Evolutionary conservation across 1,284 basidiomycete genomes (phyloP).

Genomic region (Ceratobasidium sp.): DNA sequence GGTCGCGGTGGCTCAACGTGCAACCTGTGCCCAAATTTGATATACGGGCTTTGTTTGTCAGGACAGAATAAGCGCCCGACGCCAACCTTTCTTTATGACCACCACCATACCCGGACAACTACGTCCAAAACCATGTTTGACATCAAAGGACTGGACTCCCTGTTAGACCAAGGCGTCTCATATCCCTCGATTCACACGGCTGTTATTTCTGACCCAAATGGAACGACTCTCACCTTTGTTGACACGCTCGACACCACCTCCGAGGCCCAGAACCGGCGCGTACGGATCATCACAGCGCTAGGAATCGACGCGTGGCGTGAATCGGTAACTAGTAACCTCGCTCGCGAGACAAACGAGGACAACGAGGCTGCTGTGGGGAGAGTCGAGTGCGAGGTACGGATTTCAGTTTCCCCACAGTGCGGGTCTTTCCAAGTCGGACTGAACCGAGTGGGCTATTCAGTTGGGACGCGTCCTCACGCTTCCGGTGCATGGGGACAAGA

Average conservation of each 20-base stretch:
- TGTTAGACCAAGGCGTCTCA: constrained; percentile 36
- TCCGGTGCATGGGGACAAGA: constrained; percentile 30
- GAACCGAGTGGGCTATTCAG: background rate
- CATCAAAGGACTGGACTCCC: constrained; percentile 36
- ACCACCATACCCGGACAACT: constrained; percentile 7
- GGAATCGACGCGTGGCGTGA: constrained; percentile 43
- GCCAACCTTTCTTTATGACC: constrained; percentile 4
- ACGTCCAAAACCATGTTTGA: constrained; percentile 35
- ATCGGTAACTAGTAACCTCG: constrained; percentile 26
- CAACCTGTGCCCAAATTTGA: constrained; percentile 30
- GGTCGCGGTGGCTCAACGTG: constrained; percentile 9
- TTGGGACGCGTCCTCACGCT: constrained; percentile 40
- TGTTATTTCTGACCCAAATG: constrained; percentile 37
- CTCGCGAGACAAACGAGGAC: constrained; percentile 8
- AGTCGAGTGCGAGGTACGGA: constrained; percentile 39
- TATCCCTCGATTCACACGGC: constrained; percentile 36
- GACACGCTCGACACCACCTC: constrained; percentile 42
- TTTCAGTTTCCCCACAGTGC: constrained; percentile 7
- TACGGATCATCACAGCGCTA: constrained; percentile 31
- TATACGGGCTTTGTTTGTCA: constrained; percentile 35
- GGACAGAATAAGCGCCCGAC: constrained; percentile 21
- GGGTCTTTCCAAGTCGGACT: constrained; percentile 18
- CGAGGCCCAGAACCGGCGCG: constrained; percentile 39
- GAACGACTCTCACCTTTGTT: constrained; percentile 41
- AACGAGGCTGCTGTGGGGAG: constrained; percentile 20